phyloP scores from a whole-genome alignment of 176 grass and related monocot genomes.

The Bromus sterilis region DNA sequence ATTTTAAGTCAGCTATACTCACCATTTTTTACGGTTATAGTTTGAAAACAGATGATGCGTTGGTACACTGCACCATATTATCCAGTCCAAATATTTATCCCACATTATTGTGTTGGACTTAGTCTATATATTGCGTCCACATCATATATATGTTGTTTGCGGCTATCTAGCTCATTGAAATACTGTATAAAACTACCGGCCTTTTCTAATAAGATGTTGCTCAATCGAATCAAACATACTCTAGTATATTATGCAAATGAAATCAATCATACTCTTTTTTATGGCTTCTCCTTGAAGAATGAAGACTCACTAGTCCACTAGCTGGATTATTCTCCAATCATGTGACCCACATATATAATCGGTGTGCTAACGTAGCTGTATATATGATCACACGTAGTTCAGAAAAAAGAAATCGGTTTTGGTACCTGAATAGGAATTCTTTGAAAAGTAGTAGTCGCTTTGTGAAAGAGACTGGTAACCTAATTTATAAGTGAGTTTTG shows the following conservation, averaged over 20 bases:
- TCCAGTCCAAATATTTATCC: too few relatives aligned
- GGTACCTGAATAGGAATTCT: too few relatives aligned
- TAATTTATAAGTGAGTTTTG: background rate
- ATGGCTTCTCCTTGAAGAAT: background rate
- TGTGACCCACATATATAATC: background rate
- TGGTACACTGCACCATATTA: too few relatives aligned
- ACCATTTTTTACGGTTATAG: too few relatives aligned
- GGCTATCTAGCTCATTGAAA: background rate
- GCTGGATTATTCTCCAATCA: background rate
- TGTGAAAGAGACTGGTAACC: background rate
- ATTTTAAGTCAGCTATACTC: too few relatives aligned
- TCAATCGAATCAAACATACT: background rate
- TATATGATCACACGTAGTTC: background rate
- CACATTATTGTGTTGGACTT: too few relatives aligned
- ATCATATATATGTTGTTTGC: too few relatives aligned
- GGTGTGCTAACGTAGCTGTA: background rate
- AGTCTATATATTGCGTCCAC: too few relatives aligned
- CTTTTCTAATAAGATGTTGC: background rate
- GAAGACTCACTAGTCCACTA: background rate
- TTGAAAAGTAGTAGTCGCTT: too few relatives aligned
- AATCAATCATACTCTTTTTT: background rate
- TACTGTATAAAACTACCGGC: background rate
- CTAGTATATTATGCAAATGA: too few relatives aligned
- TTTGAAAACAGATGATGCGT: too few relatives aligned
- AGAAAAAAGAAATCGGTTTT: too few relatives aligned